Percentiles rank a stretch among this genome's conserved stretches.
Evolutionary conservation across 2,329 filamentous ascomycete species (phyloP).

Genomic region (Penicillium glabrum): DNA sequence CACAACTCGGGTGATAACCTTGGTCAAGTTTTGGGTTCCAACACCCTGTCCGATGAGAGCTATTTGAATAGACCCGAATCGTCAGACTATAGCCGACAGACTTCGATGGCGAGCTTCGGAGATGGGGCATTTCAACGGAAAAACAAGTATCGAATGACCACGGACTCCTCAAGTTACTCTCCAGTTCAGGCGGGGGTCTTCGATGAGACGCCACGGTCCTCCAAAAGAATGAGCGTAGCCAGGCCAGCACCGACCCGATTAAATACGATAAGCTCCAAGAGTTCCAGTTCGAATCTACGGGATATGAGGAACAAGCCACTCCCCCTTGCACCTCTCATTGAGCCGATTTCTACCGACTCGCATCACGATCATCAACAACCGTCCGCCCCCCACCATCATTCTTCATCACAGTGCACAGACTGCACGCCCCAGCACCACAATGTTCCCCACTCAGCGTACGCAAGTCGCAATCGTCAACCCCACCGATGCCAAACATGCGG

Average conservation of each 20-base stretch:
- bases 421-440: background rate
- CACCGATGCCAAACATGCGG: conserved; percentile 1
- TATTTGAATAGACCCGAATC: conserved; percentile 27
- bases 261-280: conserved; percentile 14
- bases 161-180: conserved; percentile 27
- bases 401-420: background rate
- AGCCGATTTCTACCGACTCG: conserved; percentile 6
- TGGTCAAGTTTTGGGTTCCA: conserved; percentile 13
- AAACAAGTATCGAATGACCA: conserved; percentile 15
- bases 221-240: background rate
- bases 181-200: conserved; percentile 32
- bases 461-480: background rate
- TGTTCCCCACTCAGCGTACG: background rate
- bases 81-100: conserved; percentile 35
- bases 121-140: conserved; percentile 23
- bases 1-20: conserved; percentile 18
- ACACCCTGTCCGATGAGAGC: conserved; percentile 14
- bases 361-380: conserved; percentile 10
- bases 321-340: conserved; percentile 34
- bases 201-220: conserved; percentile 26
- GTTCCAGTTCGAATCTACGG: conserved; percentile 26
- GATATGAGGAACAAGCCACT: conserved; percentile 42
- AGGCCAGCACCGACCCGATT: conserved; percentile 9
- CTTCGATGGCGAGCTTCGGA: background rate
- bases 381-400: conserved; percentile 20